Conservation (phyloP, 225 moss, liverwort and hornwort species). For the Asterella californica region DNA sequence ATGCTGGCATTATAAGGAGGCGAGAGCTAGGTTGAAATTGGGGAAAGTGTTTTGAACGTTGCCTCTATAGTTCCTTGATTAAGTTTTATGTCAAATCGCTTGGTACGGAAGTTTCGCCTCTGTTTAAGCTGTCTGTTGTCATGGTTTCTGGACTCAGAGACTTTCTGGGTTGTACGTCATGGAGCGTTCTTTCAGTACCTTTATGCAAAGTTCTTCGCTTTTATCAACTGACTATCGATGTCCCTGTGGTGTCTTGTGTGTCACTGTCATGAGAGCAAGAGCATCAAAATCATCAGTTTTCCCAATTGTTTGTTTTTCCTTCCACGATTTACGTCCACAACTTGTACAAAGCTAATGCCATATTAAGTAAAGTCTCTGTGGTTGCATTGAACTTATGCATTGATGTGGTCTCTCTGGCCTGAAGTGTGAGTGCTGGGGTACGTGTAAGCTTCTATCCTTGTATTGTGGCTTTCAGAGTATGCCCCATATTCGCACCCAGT, state of each 20-base stretch:
- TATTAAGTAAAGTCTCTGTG: neutral
- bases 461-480: slow-evolving; percentile 23
- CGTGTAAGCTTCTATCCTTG: slow-evolving; percentile 7
- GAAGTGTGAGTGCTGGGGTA: slow-evolving; percentile 10
- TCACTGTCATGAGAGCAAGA: slow-evolving; percentile 11
- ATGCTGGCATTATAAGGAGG: neutral
- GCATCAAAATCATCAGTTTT: neutral
- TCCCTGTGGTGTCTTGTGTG: slow-evolving; percentile 11
- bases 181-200: neutral
- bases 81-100: slow-evolving; percentile 9
- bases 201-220: neutral
- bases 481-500: slow-evolving; percentile 16
- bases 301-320: neutral
- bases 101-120: neutral
- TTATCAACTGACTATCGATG: slow-evolving; percentile 1
- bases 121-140: slow-evolving; percentile 8
- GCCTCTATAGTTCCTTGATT: neutral
- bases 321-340: neutral
- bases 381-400: slow-evolving; percentile 3
- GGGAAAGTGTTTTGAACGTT: slow-evolving; percentile 9
- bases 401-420: slow-evolving; percentile 4
- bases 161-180: neutral
- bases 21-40: neutral
- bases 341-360: slow-evolving; percentile 6
- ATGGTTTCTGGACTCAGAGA: neutral